Evolutionary conservation across 257 asterid species (phyloP), one percentile per base, ranked within the genome.

Genomic region (Solanum virginianum): DNA sequence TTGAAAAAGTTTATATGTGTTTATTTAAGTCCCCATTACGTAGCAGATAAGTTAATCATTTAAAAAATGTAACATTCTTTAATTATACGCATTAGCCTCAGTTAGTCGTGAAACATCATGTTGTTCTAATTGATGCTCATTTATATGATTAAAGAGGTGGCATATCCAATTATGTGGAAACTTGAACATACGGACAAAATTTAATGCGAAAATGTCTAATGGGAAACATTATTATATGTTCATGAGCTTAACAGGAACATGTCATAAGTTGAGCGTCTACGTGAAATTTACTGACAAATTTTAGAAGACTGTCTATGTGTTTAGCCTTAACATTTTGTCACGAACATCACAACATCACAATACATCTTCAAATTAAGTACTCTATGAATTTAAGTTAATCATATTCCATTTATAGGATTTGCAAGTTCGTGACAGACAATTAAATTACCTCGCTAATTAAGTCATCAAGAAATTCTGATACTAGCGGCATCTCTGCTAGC

Each of bases 401-500:
- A 70, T 39, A 70, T 18, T 70, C 80, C 74, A 68, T 36, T 3
- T 1, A 39, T 41, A 39, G 16, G 54, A 17, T 68, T 41, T 53
- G 80, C 85, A 32, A 32, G 36, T 32, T 32, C 2, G 36, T 32
- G 36, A 26, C 66, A 26, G 18, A 60, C 20, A 83, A 51, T 86
- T 32, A 18, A 70, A 41, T 70, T 90, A 94, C 99, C 99, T 93
- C 97, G 6, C 82, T 77, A 70, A 87, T 89, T 60, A 95, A 69
- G 87, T 96, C 97, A 43, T 85, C 91, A 51, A 94, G 86, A 57
- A 93, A 82, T 53, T 96, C 99, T 60, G 90, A 71, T 82, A 87
- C 87, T 54, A 92, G 89, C 82, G 97, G 95, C 88, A 96, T 91
- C 93, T 94, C 98, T 63, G 93, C 95, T 86, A 92, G 89, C 94